phyloP scores from a whole-genome alignment of 257 asterid species.

The Osmanthus fragrans region DNA sequence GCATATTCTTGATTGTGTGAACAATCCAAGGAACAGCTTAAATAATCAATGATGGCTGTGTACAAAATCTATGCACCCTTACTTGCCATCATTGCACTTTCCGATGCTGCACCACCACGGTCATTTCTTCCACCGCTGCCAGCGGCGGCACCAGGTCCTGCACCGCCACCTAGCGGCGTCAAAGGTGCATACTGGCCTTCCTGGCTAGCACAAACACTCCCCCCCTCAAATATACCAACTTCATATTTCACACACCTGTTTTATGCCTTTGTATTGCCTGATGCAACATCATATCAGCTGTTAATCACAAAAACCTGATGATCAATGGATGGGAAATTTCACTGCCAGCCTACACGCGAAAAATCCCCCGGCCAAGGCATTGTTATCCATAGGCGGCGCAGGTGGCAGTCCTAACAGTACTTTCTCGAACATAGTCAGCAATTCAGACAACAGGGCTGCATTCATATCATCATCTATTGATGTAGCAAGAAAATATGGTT shows the following conservation, averaged over 20 bases:
- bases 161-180: slow-evolving; percentile 29
- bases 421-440: background rate
- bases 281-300: slow-evolving; percentile 26
- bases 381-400: slow-evolving; percentile 36
- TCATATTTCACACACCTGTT: slow-evolving; percentile 37
- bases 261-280: slow-evolving; percentile 32
- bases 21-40: background rate
- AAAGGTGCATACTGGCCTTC: slow-evolving; percentile 55
- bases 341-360: slow-evolving; percentile 21
- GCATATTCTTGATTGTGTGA: background rate
- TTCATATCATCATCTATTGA: slow-evolving; percentile 33
- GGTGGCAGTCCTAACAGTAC: slow-evolving; percentile 1
- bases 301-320: slow-evolving; percentile 21
- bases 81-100: slow-evolving; percentile 23
- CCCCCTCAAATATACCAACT: slow-evolving; percentile 46
- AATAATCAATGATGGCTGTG: slow-evolving; percentile 25
- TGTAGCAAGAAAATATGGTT: slow-evolving; percentile 29
- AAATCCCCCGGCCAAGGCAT: background rate
- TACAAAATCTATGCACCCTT: slow-evolving; percentile 18
- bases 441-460: slow-evolving; percentile 18
- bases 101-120: background rate
- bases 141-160: background rate
- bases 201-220: slow-evolving; percentile 35
- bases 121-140: background rate
- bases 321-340: slow-evolving; percentile 30